Conservation (phyloP, 352 stramenopile species). For the Globisporangium uncinulatum region DNA sequence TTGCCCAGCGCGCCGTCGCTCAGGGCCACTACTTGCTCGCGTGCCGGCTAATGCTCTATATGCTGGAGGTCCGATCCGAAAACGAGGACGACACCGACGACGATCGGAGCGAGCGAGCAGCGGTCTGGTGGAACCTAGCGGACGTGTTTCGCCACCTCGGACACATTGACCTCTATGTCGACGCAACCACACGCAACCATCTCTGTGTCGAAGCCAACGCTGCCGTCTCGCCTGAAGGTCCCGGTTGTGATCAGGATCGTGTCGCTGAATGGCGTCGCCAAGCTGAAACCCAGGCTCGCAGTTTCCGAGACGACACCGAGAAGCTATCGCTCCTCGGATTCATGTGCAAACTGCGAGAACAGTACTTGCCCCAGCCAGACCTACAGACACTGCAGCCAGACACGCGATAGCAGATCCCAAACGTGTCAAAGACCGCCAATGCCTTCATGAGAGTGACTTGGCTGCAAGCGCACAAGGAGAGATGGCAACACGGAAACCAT, state of each 20-base stretch:
- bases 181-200: conserved; percentile 26
- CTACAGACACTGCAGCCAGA: no score
- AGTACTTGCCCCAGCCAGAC: conserved; percentile 4
- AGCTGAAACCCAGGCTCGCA: conserved; percentile 10
- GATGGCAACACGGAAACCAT: no score
- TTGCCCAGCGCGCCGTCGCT: conserved; percentile 32
- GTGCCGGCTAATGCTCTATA: conserved; percentile 37
- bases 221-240: neutral
- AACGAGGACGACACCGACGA: conserved; percentile 1
- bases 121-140: conserved; percentile 47
- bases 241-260: neutral
- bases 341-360: conserved; percentile 20
- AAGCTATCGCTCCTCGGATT: conserved; percentile 16
- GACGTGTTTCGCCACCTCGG: conserved; percentile 62
- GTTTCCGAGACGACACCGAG: conserved; percentile 11
- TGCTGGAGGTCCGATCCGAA: conserved; percentile 21
- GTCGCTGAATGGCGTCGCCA: conserved; percentile 12
- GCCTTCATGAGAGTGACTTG: no score
- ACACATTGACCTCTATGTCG: conserved; percentile 42
- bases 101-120: conserved; percentile 12
- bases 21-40: conserved; percentile 56
- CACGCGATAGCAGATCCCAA: no score
- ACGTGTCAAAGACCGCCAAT: no score
- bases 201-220: neutral
- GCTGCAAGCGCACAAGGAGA: no score